A percentile compares a stretch with the other conserved stretches of the same genome.
Evolutionary conservation across 148 eudicot genomes (phyloP).

Genomic region (Arbutus unedo): DNA sequence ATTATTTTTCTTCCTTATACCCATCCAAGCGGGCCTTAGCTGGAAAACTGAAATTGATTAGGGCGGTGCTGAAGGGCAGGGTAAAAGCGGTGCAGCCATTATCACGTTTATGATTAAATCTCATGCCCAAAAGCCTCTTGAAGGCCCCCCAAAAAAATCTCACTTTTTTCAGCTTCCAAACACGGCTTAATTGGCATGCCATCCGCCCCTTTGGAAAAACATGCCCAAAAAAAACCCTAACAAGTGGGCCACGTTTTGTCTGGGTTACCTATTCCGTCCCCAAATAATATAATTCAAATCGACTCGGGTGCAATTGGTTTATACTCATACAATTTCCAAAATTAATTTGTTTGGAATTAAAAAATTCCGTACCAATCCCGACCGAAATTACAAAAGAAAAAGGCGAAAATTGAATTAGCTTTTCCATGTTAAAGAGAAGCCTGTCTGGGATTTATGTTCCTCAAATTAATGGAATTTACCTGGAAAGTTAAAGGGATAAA

Average conservation of each 20-base stretch:
- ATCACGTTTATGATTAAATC: background rate
- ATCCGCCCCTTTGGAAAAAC: background rate
- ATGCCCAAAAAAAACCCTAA: background rate
- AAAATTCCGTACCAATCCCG: no score
- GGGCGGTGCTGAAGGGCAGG: background rate
- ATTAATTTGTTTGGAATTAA: no score
- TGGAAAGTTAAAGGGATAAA: constrained; percentile 9
- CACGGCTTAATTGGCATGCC: background rate
- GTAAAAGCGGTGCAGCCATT: background rate
- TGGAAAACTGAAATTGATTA: background rate
- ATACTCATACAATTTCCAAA: no score
- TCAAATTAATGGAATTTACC: background rate
- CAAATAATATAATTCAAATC: no score
- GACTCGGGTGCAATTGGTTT: no score
- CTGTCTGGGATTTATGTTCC: background rate
- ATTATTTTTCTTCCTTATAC: no score
- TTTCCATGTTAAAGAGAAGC: background rate
- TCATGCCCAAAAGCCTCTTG: background rate
- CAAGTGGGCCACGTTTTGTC: background rate
- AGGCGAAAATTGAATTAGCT: background rate
- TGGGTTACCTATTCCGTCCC: no score
- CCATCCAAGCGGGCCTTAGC: no score
- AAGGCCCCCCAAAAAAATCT: background rate
- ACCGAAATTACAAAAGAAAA: background rate
- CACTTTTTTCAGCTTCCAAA: background rate